Evolutionary conservation across 805 yeast genomes (phyloP), one percentile per base, ranked within the genome.

Genomic region (Yamadazyma philogaea): DNA sequence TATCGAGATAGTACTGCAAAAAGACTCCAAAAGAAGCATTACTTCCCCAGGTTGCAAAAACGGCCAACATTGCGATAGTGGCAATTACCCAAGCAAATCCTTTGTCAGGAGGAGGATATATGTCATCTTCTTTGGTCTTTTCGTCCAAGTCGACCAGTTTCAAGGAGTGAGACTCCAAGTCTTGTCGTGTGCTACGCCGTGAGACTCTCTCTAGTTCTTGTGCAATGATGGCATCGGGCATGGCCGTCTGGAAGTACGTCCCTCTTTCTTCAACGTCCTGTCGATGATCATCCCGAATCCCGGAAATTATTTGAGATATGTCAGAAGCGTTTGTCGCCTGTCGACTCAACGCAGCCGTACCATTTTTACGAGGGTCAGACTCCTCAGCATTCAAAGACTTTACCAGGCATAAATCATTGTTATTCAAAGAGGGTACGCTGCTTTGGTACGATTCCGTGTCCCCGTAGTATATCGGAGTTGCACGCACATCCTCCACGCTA

Each of bases 1-100:
- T 55, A 48, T 48, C 48, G 8, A 74, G 49, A 50, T 79, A 81
- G 53, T 72, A 77, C 28, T 72, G 63, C 41, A 79, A 74, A 52
- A 77, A 81, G 4, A 78, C 77, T 20, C 84, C 86, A 57, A 64
- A 81, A 2, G 77, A 66, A 31, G 80, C 76, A 43, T 76, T 75
- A 61, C 79, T 66, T 14, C 87, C 87, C 72, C 77, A 80, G 0
- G 82, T 74, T 44, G 75, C 50, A 56, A 51, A 72, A 53, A 68
- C 68, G 55, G 55, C 68, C 14, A 74, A 60, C 61, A 75, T 70
- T 0, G 69, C 66, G 15, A 75, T 77, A 3, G 76, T 58, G 0
- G 79, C 79, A 4, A 71, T 67, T 57, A 81, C 64, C 66, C 84
- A 82, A 11, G 73, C 74, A 36, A 52, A 54, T 2, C 84, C 80